These are phyloP conservation scores for Strigomonas culicis DNA, from an alignment of 208 protist genomes.

Conservation along the genomic window DNA sequence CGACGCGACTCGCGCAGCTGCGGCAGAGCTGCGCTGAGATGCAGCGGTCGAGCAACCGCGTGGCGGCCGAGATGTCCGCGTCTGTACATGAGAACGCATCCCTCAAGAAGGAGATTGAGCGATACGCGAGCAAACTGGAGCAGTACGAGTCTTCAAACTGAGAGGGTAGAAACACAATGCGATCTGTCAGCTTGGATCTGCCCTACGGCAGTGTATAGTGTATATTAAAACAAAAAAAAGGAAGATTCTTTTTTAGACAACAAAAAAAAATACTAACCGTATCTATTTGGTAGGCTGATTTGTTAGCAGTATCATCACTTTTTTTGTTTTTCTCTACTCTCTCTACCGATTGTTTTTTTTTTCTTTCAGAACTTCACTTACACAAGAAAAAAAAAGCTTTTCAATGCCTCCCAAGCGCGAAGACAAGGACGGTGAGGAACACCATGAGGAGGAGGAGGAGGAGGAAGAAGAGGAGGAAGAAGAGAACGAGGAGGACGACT, in stretches of 20 bases:
- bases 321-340: slow-evolving; percentile 10
- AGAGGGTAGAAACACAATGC: neutral
- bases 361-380: neutral
- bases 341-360: neutral
- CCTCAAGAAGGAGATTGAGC: slow-evolving; percentile 44
- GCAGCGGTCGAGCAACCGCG: slow-evolving; percentile 24
- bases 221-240: neutral
- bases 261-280: neutral
- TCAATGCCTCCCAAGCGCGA: slow-evolving; percentile 40
- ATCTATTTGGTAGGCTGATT: neutral
- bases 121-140: slow-evolving; percentile 51
- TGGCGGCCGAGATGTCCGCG: slow-evolving; percentile 46
- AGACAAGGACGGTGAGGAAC: slow-evolving; percentile 28
- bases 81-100: slow-evolving; percentile 34
- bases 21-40: slow-evolving; percentile 41
- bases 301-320: slow-evolving; percentile 9
- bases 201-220: neutral
- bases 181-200: neutral
- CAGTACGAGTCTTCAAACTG: slow-evolving; percentile 11
- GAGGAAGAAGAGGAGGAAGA: slow-evolving; percentile 75
- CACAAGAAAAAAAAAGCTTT: neutral
- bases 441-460: slow-evolving; percentile 67
- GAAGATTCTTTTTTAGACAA: neutral
- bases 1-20: slow-evolving; percentile 42
- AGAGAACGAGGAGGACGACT: slow-evolving; percentile 71